Evolutionary conservation across 2,329 filamentous ascomycete genomes (phyloP).

Genomic region (Shiraia bambusicola): DNA sequence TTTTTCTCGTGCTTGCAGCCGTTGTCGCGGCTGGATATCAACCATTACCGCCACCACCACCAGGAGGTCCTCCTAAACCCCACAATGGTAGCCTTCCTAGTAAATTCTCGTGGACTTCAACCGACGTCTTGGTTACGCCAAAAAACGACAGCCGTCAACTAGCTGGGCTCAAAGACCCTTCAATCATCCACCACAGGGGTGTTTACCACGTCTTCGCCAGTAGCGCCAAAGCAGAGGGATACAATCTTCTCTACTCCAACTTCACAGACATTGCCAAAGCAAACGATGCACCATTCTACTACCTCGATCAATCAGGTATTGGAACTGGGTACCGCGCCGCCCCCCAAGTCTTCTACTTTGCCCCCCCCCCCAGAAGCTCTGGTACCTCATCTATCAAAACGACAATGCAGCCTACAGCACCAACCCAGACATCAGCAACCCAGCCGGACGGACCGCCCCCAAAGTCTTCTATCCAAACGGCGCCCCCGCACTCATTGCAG

Average conservation of each 20-base stretch:
- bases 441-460: conserved; percentile 44
- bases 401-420: conserved; percentile 49
- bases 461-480: conserved; percentile 39
- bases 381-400: conserved; percentile 49
- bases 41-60: too few species aligned
- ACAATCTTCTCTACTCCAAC: conserved; percentile 46
- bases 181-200: conserved; percentile 42
- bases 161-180: conserved; percentile 40
- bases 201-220: conserved; percentile 48
- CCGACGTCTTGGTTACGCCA: conserved; percentile 24
- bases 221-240: conserved; percentile 40
- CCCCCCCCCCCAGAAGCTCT: conserved; percentile 44
- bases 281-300: conserved; percentile 37
- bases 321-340: conserved; percentile 47
- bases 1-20: too few species aligned
- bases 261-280: conserved; percentile 44
- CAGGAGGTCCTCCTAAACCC: too few species aligned
- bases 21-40: too few species aligned
- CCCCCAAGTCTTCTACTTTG: conserved; percentile 48
- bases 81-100: conserved; percentile 17
- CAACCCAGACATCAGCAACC: conserved; percentile 45
- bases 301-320: conserved; percentile 44
- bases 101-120: conserved; percentile 38
- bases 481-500: conserved; percentile 35
- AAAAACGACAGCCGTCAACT: conserved; percentile 32